These are phyloP conservation scores for Cerioporus squamosus DNA, from an alignment of 1,284 basidiomycete genomes.

Conservation along the genomic window DNA sequence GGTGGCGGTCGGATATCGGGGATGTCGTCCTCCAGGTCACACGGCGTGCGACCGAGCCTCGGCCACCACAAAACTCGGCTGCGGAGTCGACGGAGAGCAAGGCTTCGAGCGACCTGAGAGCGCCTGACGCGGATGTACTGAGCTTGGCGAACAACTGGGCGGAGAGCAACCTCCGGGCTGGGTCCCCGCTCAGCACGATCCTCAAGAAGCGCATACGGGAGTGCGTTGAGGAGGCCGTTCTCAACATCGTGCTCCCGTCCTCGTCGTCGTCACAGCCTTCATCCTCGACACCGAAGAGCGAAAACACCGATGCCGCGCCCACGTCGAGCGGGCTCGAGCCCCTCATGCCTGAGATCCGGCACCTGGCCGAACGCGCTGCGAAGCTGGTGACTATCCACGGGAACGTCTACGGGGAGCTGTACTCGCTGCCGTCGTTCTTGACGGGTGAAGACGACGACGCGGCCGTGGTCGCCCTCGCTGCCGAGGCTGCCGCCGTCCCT, in stretches of 20 bases:
- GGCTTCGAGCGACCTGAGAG: conserved; percentile 24
- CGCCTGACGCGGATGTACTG: conserved; percentile 55
- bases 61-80: conserved; percentile 1
- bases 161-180: conserved; percentile 58
- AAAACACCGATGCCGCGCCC: conserved; percentile 25
- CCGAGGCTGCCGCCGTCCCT: neutral
- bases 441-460: neutral
- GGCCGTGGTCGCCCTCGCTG: neutral
- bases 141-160: conserved; percentile 68
- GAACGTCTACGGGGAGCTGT: conserved; percentile 72
- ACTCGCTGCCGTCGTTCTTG: conserved; percentile 68
- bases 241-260: conserved; percentile 51
- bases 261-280: neutral
- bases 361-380: conserved; percentile 69
- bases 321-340: conserved; percentile 67
- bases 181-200: conserved; percentile 59
- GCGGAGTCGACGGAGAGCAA: no score
- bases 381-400: conserved; percentile 74
- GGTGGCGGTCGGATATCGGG: conserved; percentile 43
- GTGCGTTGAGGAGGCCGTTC: conserved; percentile 64
- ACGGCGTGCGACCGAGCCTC: conserved; percentile 36
- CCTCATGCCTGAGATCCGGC: conserved; percentile 67
- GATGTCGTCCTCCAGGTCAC: conserved; percentile 42
- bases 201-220: conserved; percentile 66
- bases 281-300: neutral